Evolutionary conservation across 805 yeast genomes (phyloP).

Genomic region (Starmerella tilneyi): DNA sequence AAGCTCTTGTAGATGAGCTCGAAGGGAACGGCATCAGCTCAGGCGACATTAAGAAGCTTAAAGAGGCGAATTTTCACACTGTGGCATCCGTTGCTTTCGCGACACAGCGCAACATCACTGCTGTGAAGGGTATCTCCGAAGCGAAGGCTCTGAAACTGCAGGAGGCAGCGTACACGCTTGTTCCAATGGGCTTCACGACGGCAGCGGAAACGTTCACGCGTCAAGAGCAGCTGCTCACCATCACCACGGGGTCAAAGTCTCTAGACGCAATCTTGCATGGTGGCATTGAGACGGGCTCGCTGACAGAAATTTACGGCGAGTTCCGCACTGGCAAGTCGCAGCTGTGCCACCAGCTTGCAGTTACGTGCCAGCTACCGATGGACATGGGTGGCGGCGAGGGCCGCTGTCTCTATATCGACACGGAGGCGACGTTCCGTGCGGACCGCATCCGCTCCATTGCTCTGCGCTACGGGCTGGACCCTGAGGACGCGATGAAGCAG

Average conservation of each 20-base stretch:
- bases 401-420: constrained; percentile 87
- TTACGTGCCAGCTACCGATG: constrained; percentile 89
- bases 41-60: constrained; percentile 66
- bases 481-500: constrained; percentile 88
- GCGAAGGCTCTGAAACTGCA: constrained; percentile 84
- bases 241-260: constrained; percentile 92
- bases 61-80: constrained; percentile 77
- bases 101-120: constrained; percentile 65
- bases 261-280: constrained; percentile 90
- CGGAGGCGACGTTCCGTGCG: constrained; percentile 96
- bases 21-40: constrained; percentile 77
- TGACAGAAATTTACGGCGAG: constrained; percentile 94
- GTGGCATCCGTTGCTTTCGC: constrained; percentile 90
- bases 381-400: constrained; percentile 99
- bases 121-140: constrained; percentile 86
- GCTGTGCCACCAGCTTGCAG: constrained; percentile 91
- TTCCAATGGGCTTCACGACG: constrained; percentile 94
- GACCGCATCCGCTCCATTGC: constrained; percentile 82
- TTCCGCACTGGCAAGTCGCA: constrained; percentile 97
- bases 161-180: constrained; percentile 71
- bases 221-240: constrained; percentile 78
- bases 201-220: constrained; percentile 89
- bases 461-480: constrained; percentile 79
- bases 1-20: constrained; percentile 19
- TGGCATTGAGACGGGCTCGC: constrained; percentile 93